These are phyloP conservation scores for Phytophthora meadii DNA, from an alignment of 352 stramenopile species.

Conservation along the genomic window DNA sequence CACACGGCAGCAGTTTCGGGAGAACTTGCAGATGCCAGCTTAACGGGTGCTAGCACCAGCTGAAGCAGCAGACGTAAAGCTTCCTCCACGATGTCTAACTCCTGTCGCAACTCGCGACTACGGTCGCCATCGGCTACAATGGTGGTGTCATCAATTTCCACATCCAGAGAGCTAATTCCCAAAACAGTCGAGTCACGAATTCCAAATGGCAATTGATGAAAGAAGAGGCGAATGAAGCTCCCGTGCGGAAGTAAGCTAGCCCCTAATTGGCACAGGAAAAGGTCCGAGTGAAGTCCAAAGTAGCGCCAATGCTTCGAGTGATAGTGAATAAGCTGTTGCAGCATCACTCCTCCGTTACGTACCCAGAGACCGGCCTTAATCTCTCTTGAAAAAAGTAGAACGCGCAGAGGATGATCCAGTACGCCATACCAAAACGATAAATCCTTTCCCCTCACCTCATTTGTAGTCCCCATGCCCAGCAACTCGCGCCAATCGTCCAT, in stretches of 20 bases:
- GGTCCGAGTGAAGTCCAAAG: constrained; percentile 74
- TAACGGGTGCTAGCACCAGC: constrained; percentile 63
- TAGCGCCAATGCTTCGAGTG: constrained; percentile 85
- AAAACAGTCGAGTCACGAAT: constrained; percentile 34
- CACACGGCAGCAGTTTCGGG: constrained; percentile 41
- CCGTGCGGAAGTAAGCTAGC: constrained; percentile 58
- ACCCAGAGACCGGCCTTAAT: constrained; percentile 84
- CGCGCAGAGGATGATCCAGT: constrained; percentile 60
- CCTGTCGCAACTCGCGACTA: constrained; percentile 42
- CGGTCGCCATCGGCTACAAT: constrained; percentile 23
- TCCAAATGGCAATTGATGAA: constrained; percentile 58
- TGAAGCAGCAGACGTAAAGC: constrained; percentile 68
- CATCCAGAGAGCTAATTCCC: constrained; percentile 13
- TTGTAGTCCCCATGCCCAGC: constrained; percentile 33
- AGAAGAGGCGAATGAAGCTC: constrained; percentile 62
- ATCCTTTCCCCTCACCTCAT: constrained; percentile 30
- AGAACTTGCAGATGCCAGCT: constrained; percentile 43
- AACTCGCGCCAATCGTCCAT: constrained; percentile 57
- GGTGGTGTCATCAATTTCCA: background rate
- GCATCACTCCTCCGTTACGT: constrained; percentile 82
- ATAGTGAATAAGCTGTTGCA: constrained; percentile 83
- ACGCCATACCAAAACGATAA: constrained; percentile 56
- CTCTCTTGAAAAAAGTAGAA: constrained; percentile 69
- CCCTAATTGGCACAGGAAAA: constrained; percentile 73
- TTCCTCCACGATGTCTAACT: constrained; percentile 69